Conservation (phyloP, 2,329 filamentous ascomycete species). For the Penicillium rolfsii region DNA sequence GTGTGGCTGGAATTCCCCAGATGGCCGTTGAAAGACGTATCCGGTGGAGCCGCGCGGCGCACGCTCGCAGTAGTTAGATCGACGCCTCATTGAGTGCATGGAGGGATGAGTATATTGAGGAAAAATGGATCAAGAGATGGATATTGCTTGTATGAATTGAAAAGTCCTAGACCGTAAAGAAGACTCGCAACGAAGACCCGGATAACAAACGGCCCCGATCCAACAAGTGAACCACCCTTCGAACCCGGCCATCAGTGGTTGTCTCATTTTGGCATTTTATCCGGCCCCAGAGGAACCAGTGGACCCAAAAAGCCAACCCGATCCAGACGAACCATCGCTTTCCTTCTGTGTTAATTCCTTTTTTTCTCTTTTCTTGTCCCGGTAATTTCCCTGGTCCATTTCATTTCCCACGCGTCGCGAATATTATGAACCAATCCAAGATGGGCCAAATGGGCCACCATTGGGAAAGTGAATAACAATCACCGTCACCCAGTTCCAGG, state of each 20-base stretch:
- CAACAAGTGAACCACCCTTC: too few species aligned
- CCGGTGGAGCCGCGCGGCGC: constrained; percentile 13
- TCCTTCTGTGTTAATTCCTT: neutral
- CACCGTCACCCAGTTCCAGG: too few species aligned
- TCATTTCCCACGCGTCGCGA: neutral
- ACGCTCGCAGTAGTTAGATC: constrained; percentile 1
- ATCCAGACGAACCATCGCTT: constrained; percentile 7
- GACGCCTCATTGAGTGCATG: neutral
- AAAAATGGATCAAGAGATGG: too few species aligned
- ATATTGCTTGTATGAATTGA: too few species aligned
- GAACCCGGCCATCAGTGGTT: neutral
- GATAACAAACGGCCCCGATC: too few species aligned
- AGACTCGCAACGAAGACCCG: too few species aligned
- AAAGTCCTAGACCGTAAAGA: too few species aligned
- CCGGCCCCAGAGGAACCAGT: neutral
- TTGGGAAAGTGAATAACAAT: too few species aligned
- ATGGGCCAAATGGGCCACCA: neutral
- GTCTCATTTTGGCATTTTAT: neutral
- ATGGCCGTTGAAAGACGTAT: constrained; percentile 14
- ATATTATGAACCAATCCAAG: neutral
- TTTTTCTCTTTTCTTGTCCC: neutral
- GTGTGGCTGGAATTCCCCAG: constrained; percentile 1
- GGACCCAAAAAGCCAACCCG: neutral
- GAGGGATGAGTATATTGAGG: too few species aligned
- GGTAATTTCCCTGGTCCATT: constrained; percentile 3